These are phyloP conservation scores for Harringtonia aguacate DNA, from an alignment of 2,329 filamentous ascomycete genomes.

Conservation along the genomic window DNA sequence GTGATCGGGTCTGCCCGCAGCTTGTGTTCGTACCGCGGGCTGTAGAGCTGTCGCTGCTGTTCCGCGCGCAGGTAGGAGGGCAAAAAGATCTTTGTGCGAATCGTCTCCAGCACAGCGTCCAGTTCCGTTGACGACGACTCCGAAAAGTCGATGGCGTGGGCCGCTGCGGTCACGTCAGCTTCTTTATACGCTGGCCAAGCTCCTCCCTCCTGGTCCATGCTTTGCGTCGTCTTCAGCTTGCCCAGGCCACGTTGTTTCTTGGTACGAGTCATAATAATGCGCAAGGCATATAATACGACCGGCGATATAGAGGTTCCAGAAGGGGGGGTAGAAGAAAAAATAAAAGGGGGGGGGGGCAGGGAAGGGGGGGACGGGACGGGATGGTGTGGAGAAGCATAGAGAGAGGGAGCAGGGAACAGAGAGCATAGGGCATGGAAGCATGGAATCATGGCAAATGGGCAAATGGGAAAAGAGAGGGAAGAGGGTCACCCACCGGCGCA, in stretches of 20 bases:
- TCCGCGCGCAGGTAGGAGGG: slow-evolving; percentile 44
- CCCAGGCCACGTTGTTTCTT: too few species aligned
- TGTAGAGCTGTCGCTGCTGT: slow-evolving; percentile 44
- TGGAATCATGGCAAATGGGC: not conserved
- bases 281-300: not conserved
- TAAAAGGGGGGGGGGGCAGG: not conserved
- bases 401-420: not conserved
- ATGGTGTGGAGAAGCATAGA: too few species aligned
- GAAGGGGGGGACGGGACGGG: too few species aligned
- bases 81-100: slow-evolving; percentile 50
- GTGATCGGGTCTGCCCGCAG: slow-evolving; percentile 45
- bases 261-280: not conserved
- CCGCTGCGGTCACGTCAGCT: not conserved
- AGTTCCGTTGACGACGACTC: slow-evolving; percentile 42
- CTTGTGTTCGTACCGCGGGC: slow-evolving; percentile 30
- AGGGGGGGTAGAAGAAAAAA: not conserved
- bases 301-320: not conserved
- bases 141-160: slow-evolving; percentile 32
- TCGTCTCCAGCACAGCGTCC: slow-evolving; percentile 36
- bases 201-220: too few species aligned
- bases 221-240: not conserved
- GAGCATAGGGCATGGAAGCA: not conserved
- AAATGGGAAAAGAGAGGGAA: not conserved
- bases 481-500: slow-evolving; percentile 7
- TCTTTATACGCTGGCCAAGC: not conserved